Evolutionary conservation across 192 early-diverging fungal species (phyloP).

Genomic region (Coemansia erecta): DNA sequence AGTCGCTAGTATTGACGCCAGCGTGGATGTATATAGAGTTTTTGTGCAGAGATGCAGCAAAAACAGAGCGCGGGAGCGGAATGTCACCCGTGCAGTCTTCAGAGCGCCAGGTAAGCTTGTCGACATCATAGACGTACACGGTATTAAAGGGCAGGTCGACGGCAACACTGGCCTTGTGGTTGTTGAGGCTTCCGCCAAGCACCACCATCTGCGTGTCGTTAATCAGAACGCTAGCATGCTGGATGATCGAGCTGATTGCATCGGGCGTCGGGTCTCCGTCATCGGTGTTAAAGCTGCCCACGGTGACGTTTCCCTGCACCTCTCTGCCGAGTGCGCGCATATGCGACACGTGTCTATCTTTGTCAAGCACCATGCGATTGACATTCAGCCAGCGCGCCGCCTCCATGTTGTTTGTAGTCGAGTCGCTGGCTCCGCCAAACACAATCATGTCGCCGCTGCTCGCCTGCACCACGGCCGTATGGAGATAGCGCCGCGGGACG

Average conservation of each 20-base stretch:
- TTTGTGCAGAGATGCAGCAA: slow-evolving; percentile 18
- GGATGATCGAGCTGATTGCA: slow-evolving; percentile 14
- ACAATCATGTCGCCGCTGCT: slow-evolving; percentile 43
- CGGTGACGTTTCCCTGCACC: slow-evolving; percentile 3
- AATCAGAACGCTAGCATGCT: slow-evolving; percentile 32
- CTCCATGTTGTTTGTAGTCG: slow-evolving; percentile 19
- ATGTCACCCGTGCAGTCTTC: slow-evolving; percentile 30
- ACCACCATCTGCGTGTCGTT: slow-evolving; percentile 46
- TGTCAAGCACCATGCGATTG: slow-evolving; percentile 40
- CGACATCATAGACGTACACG: slow-evolving; percentile 34
- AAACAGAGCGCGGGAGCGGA: slow-evolving; percentile 23
- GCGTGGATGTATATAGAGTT: slow-evolving; percentile 34
- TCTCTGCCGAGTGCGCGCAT: background rate
- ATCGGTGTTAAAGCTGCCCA: slow-evolving; percentile 27
- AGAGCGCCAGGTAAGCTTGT: slow-evolving; percentile 27
- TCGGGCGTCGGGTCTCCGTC: slow-evolving; percentile 22
- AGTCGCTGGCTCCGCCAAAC: slow-evolving; percentile 43
- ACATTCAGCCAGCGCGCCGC: slow-evolving; percentile 25
- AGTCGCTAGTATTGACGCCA: slow-evolving; percentile 38
- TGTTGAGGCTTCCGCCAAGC: slow-evolving; percentile 31
- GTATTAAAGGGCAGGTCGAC: slow-evolving; percentile 21
- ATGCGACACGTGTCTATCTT: background rate
- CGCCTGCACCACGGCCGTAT: slow-evolving; percentile 37
- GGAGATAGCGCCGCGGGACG: slow-evolving; percentile 33
- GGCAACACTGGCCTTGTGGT: background rate